A percentile compares a stretch with the other conserved stretches of the same genome.
These are phyloP conservation scores for Suillus placidus DNA, from an alignment of 768 basidiomycete genomes.

Conservation along the genomic window DNA sequence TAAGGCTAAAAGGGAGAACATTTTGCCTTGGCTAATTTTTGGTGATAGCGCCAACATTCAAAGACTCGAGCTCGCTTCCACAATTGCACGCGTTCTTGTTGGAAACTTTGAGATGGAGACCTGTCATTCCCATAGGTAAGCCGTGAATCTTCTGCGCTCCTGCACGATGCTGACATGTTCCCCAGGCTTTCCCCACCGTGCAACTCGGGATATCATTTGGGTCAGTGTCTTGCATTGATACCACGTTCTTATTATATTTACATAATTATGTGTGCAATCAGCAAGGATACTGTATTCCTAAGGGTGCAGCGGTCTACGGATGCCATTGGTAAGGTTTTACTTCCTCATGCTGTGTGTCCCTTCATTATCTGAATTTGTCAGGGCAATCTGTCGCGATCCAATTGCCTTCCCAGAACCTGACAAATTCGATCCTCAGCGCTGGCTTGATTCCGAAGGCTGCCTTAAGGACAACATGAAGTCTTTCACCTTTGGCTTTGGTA, in stretches of 20 bases:
- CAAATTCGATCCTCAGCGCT: conserved; percentile 53
- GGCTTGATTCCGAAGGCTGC: conserved; percentile 44
- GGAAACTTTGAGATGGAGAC: conserved; percentile 37
- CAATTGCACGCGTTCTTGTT: conserved; percentile 34
- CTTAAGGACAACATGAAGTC: conserved; percentile 48
- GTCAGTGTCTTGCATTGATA: neutral
- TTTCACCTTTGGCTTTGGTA: conserved; percentile 53
- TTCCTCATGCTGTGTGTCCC: neutral
- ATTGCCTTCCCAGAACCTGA: conserved; percentile 56
- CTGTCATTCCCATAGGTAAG: conserved; percentile 25
- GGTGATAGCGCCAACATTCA: conserved; percentile 34
- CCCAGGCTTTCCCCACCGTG: conserved; percentile 59
- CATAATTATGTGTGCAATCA: conserved; percentile 16
- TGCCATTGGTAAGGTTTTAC: conserved; percentile 19
- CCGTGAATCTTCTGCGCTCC: conserved; percentile 2
- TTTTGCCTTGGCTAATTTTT: neutral
- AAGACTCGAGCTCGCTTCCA: conserved; percentile 30
- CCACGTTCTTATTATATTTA: neutral
- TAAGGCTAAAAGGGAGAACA: neutral
- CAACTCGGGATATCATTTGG: conserved; percentile 63
- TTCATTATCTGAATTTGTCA: conserved; percentile 10
- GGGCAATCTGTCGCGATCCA: conserved; percentile 55
- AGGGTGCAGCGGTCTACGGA: conserved; percentile 23
- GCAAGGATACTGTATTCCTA: conserved; percentile 26
- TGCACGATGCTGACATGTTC: conserved; percentile 17